Conservation (phyloP, 73 alveolate species). For the Urostyla sp. region DNA sequence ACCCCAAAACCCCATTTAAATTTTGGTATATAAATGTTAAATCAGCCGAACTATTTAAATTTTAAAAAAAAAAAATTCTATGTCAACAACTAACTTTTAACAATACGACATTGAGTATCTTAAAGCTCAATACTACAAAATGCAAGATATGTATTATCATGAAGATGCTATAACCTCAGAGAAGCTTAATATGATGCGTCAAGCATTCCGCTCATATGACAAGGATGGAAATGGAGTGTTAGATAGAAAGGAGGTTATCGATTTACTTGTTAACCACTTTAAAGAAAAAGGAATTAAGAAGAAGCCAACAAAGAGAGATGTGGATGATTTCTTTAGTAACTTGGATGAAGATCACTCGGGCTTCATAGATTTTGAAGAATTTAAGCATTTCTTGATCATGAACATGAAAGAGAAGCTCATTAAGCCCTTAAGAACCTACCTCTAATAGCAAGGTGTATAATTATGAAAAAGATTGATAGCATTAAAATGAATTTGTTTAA, state of each 20-base stretch:
- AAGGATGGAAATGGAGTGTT: constrained; percentile 79
- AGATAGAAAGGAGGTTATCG: constrained; percentile 67
- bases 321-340: constrained; percentile 63
- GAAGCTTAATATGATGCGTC: constrained; percentile 46
- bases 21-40: no score
- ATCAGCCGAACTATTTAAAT: not conserved
- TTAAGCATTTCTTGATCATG: constrained; percentile 75
- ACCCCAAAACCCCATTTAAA: not conserved
- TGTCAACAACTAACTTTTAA: constrained; percentile 25
- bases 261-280: constrained; percentile 62
- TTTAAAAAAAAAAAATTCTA: not conserved
- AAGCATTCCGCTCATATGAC: constrained; percentile 75
- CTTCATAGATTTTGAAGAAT: constrained; percentile 73
- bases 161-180: constrained; percentile 33
- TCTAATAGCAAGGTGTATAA: constrained; percentile 9
- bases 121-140: constrained; percentile 38
- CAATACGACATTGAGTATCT: constrained; percentile 37
- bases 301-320: constrained; percentile 64
- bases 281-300: constrained; percentile 66
- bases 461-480: not conserved
- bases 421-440: constrained; percentile 41
- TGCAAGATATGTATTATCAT: constrained; percentile 43
- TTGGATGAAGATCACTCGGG: constrained; percentile 73
- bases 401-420: constrained; percentile 60
- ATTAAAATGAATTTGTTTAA: not conserved